Conservation (phyloP, 352 stramenopile species). For the Globisporangium splendens region DNA sequence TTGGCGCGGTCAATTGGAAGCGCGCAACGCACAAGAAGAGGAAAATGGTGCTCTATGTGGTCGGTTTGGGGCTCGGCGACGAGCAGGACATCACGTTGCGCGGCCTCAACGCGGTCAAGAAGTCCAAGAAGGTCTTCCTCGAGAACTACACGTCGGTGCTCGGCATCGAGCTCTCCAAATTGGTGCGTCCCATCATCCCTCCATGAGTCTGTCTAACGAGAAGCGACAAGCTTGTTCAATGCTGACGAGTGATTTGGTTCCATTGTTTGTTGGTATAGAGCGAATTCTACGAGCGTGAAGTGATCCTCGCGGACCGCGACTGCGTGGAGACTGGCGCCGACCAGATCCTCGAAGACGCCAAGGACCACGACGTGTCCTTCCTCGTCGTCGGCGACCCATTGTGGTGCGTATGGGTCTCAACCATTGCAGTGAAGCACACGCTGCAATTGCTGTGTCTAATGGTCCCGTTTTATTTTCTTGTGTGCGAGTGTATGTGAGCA, state of each 20-base stretch:
- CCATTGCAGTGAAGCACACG: too few species aligned
- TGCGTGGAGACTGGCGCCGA: conserved; percentile 96
- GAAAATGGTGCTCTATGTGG: conserved; percentile 93
- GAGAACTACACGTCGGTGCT: conserved; percentile 99
- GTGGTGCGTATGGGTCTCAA: conserved; percentile 47
- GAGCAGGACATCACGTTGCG: conserved; percentile 98
- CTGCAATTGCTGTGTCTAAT: background rate
- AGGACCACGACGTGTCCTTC: conserved; percentile 93
- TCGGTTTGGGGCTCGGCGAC: conserved; percentile 96
- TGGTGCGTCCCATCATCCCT: conserved; percentile 50
- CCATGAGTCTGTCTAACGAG: too few species aligned
- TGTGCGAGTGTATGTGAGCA: conserved; percentile 15
- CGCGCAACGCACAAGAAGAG: conserved; percentile 1
- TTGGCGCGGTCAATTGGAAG: conserved; percentile 8
- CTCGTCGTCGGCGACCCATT: conserved; percentile 98
- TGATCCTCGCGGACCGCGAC: conserved; percentile 90
- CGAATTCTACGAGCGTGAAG: conserved; percentile 92
- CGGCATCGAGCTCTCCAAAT: conserved; percentile 80
- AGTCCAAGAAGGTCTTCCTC: conserved; percentile 93
- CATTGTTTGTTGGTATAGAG: conserved; percentile 36
- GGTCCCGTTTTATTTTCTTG: background rate
- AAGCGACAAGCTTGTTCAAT: too few species aligned
- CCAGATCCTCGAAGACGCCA: conserved; percentile 91
- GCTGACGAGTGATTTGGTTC: background rate
- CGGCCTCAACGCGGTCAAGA: conserved; percentile 94